Evolutionary conservation across 169 alveolate species (phyloP).

Genomic region (Eimeria necatrix): DNA sequence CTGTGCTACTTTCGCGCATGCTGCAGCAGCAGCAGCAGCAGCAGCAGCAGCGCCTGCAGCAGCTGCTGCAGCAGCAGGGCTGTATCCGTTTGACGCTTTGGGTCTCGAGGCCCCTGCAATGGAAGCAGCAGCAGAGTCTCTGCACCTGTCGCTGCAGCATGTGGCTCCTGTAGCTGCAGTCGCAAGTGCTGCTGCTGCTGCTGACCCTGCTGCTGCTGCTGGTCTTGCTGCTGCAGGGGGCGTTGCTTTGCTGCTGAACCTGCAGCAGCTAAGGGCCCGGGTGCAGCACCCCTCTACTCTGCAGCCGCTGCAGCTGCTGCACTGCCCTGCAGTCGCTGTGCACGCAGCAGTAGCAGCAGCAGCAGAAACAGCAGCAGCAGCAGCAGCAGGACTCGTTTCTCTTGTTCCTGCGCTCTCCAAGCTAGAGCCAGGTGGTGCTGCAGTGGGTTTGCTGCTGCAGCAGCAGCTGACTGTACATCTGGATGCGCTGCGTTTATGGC

Average conservation of each 20-base stretch:
- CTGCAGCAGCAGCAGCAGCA: slow-evolving; percentile 53
- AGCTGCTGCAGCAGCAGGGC: slow-evolving; percentile 49
- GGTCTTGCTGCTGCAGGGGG: slow-evolving; percentile 52
- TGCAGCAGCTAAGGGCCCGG: slow-evolving; percentile 33
- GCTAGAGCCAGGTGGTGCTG: slow-evolving; percentile 27
- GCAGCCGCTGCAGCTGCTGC: slow-evolving; percentile 58
- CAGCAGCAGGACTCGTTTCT: slow-evolving; percentile 23
- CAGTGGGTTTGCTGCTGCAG: slow-evolving; percentile 70
- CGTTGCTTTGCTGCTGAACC: slow-evolving; percentile 31
- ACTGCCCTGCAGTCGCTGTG: slow-evolving; percentile 35
- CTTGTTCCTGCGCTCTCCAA: slow-evolving; percentile 21
- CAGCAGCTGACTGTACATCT: slow-evolving; percentile 52
- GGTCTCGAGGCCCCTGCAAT: slow-evolving; percentile 43
- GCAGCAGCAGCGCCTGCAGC: slow-evolving; percentile 35
- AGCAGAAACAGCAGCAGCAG: slow-evolving; percentile 1
- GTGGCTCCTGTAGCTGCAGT: neutral
- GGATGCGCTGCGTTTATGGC: slow-evolving; percentile 58
- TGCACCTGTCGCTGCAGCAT: slow-evolving; percentile 53
- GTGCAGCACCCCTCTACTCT: slow-evolving; percentile 62
- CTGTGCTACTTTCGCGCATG: slow-evolving; percentile 61
- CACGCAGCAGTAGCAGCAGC: slow-evolving; percentile 57
- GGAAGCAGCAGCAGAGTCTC: slow-evolving; percentile 68
- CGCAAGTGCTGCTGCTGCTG: neutral
- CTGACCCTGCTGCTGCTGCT: slow-evolving; percentile 47
- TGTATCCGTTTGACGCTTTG: slow-evolving; percentile 5